These are phyloP conservation scores for Penicillium herquei DNA, from an alignment of 495 filamentous ascomycete species.

Conservation along the genomic window DNA sequence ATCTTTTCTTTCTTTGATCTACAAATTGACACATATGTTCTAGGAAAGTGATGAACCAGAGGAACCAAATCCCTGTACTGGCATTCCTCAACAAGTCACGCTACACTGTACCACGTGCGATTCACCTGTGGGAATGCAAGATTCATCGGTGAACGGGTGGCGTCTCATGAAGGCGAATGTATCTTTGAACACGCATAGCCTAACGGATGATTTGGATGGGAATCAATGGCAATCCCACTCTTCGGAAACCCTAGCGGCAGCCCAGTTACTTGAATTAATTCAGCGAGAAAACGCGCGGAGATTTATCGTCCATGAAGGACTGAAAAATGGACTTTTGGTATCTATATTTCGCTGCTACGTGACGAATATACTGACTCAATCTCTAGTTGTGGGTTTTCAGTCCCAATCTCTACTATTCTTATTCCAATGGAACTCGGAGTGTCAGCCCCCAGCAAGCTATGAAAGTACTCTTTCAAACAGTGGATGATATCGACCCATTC, in stretches of 20 bases:
- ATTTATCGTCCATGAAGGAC: slow-evolving; percentile 46
- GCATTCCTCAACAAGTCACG: slow-evolving; percentile 12
- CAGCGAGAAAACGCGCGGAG: slow-evolving; percentile 47
- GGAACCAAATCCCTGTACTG: neutral
- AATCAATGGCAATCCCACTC: slow-evolving; percentile 35
- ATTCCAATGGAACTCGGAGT: slow-evolving; percentile 35
- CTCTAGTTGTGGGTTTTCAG: slow-evolving; percentile 67
- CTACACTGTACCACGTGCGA: slow-evolving; percentile 44
- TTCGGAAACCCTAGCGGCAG: slow-evolving; percentile 51
- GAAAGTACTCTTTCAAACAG: slow-evolving; percentile 62
- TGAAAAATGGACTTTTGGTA: slow-evolving; percentile 43
- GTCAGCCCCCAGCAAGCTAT: slow-evolving; percentile 52
- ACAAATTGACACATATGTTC: slow-evolving; percentile 18
- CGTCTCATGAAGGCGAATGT: slow-evolving; percentile 54
- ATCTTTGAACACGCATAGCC: slow-evolving; percentile 20
- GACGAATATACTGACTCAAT: slow-evolving; percentile 26
- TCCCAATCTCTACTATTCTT: slow-evolving; percentile 62
- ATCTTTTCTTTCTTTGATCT: neutral
- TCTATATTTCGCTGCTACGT: slow-evolving; percentile 33
- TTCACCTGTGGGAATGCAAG: slow-evolving; percentile 42
- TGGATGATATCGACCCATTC: slow-evolving; percentile 51
- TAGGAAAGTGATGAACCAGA: slow-evolving; percentile 25
- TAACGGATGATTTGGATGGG: neutral
- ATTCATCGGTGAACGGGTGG: slow-evolving; percentile 39
- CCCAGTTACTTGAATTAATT: slow-evolving; percentile 51